These are phyloP conservation scores for Neonectria punicea DNA, from an alignment of 2,329 filamentous ascomycete genomes.

Conservation along the genomic window DNA sequence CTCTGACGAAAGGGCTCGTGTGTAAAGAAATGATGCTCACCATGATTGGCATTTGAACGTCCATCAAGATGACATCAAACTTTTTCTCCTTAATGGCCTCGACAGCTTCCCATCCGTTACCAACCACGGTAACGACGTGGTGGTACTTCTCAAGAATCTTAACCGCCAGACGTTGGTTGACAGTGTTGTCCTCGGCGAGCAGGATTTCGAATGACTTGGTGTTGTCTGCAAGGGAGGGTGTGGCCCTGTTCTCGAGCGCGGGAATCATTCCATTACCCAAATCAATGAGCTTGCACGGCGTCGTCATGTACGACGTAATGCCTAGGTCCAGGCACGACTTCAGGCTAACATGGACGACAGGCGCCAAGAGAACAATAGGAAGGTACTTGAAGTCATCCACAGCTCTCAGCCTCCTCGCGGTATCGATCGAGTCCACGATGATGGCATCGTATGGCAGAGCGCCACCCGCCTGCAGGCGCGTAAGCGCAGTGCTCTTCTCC, in stretches of 20 bases:
- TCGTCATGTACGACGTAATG: constrained; percentile 99
- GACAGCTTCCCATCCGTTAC: constrained; percentile 93
- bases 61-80: constrained; percentile 98
- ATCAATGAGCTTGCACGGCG: constrained; percentile 92
- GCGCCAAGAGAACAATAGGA: constrained; percentile 91
- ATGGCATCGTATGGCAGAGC: constrained; percentile 90
- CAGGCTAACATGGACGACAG: constrained; percentile 88
- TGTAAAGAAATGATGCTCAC: constrained; percentile 57
- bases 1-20: not conserved
- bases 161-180: constrained; percentile 95
- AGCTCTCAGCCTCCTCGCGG: constrained; percentile 83
- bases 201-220: constrained; percentile 96
- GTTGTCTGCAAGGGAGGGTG: constrained; percentile 90
- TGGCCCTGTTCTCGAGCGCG: constrained; percentile 91
- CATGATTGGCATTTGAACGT: constrained; percentile 99
- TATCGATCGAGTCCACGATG: constrained; percentile 92
- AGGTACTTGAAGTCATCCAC: constrained; percentile 98
- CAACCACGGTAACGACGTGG: constrained; percentile 89
- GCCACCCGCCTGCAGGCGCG: constrained; percentile 62
- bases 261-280: constrained; percentile 96
- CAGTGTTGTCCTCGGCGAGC: constrained; percentile 94
- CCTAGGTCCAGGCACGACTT: constrained; percentile 94
- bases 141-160: constrained; percentile 99
- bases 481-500: constrained; percentile 72
- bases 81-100: constrained; percentile 91